Evolutionary conservation across 352 stramenopile genomes (phyloP).

Genomic region (Blastocystis sp.): DNA sequence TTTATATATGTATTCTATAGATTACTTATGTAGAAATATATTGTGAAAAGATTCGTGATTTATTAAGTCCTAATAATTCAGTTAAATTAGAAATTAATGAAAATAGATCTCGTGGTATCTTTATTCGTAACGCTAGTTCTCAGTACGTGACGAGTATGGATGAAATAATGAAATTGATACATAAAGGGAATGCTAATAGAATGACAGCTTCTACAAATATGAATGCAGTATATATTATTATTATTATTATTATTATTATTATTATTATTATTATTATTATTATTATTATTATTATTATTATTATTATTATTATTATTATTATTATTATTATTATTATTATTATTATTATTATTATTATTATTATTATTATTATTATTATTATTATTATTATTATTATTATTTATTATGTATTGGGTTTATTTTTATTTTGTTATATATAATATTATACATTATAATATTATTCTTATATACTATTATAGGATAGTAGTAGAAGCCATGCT

Average conservation of each 20-base stretch:
- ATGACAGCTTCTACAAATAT: slow-evolving; percentile 9
- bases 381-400: too few relatives aligned
- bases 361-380: too few relatives aligned
- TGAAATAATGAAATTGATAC: slow-evolving; percentile 4
- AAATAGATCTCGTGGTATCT: background rate
- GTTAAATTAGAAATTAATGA: slow-evolving; percentile 24
- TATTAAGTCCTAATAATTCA: slow-evolving; percentile 46
- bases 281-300: too few relatives aligned
- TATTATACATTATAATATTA: too few relatives aligned
- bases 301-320: too few relatives aligned
- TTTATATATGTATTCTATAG: slow-evolving; percentile 25
- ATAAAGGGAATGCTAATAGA: slow-evolving; percentile 17
- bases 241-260: too few relatives aligned
- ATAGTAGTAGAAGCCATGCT: too few relatives aligned
- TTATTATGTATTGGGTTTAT: too few relatives aligned
- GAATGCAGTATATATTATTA: slow-evolving; percentile 24
- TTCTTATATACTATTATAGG: too few relatives aligned
- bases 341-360: too few relatives aligned
- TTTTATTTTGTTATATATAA: too few relatives aligned
- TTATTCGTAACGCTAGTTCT: slow-evolving; percentile 1
- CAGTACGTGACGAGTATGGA: slow-evolving; percentile 12
- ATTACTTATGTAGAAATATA: slow-evolving; percentile 46
- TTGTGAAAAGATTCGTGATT: slow-evolving; percentile 73
- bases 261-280: background rate
- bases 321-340: too few relatives aligned